These are phyloP conservation scores for Paecilomyces dactylethromorphus DNA, from an alignment of 2,329 filamentous ascomycete species.

Conservation along the genomic window DNA sequence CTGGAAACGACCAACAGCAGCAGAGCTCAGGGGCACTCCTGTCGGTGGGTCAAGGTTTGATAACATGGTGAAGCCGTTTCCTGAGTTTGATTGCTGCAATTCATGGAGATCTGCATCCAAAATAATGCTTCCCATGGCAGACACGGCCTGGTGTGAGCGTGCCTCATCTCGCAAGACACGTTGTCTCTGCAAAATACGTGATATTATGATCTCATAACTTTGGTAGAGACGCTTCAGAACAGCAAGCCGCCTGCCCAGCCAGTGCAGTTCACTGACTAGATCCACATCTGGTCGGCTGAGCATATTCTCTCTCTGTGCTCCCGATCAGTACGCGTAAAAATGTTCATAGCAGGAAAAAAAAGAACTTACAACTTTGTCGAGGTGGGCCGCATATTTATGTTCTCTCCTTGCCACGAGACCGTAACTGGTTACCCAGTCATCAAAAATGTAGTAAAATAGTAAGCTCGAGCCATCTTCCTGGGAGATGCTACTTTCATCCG, in stretches of 20 bases:
- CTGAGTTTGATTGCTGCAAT: slow-evolving; percentile 25
- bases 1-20: slow-evolving; percentile 54
- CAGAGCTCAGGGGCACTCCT: slow-evolving; percentile 35
- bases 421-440: slow-evolving; percentile 61
- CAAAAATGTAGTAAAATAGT: slow-evolving; percentile 62
- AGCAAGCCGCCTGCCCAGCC: slow-evolving; percentile 54
- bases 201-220: slow-evolving; percentile 56
- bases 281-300: slow-evolving; percentile 42
- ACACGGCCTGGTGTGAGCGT: slow-evolving; percentile 15
- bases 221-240: slow-evolving; percentile 58
- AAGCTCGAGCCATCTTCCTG: slow-evolving; percentile 51
- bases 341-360: neutral
- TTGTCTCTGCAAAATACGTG: slow-evolving; percentile 51
- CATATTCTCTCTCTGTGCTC: slow-evolving; percentile 47
- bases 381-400: slow-evolving; percentile 40
- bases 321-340: slow-evolving; percentile 4
- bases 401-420: slow-evolving; percentile 53
- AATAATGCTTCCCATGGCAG: slow-evolving; percentile 11
- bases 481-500: slow-evolving; percentile 29
- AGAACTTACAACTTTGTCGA: slow-evolving; percentile 45
- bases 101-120: slow-evolving; percentile 32
- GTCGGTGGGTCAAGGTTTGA: slow-evolving; percentile 20
- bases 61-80: slow-evolving; percentile 15
- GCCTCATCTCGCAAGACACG: slow-evolving; percentile 31
- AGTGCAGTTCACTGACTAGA: slow-evolving; percentile 48